These are phyloP conservation scores for Fraxinus americana DNA, from an alignment of 257 asterid genomes.

Conservation along the genomic window DNA sequence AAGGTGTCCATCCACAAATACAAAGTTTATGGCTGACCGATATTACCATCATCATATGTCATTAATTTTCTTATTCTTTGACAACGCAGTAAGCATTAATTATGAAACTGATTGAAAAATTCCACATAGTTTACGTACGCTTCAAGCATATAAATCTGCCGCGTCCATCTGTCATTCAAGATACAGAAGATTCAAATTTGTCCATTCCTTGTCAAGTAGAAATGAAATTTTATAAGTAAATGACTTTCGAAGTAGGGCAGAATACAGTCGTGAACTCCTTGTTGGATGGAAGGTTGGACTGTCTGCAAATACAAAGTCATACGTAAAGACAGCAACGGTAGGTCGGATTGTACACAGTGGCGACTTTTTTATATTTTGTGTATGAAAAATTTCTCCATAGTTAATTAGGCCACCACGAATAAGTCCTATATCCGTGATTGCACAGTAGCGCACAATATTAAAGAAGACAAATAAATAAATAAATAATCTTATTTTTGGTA, in stretches of 20 bases:
- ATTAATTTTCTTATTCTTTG: neutral
- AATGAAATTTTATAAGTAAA: neutral
- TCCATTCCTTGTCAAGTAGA: neutral
- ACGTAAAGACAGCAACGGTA: neutral
- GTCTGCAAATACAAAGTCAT: neutral
- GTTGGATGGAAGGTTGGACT: neutral
- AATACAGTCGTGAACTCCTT: neutral
- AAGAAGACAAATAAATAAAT: neutral
- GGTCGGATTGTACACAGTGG: neutral
- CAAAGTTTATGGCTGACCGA: no score
- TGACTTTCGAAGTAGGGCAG: neutral
- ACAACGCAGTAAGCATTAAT: neutral
- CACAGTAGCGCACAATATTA: no score
- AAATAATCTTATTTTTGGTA: neutral
- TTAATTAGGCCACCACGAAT: no score
- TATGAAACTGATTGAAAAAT: neutral
- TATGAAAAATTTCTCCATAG: no score
- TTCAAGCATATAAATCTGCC: neutral
- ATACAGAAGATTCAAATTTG: neutral
- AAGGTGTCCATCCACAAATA: no score
- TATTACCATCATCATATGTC: no score
- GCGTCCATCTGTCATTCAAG: neutral
- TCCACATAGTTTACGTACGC: neutral
- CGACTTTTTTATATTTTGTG: no score
- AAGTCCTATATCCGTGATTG: no score